Evolutionary conservation across 1,284 basidiomycete genomes (phyloP).

Genomic region (Ganoderma leucocontextum): DNA sequence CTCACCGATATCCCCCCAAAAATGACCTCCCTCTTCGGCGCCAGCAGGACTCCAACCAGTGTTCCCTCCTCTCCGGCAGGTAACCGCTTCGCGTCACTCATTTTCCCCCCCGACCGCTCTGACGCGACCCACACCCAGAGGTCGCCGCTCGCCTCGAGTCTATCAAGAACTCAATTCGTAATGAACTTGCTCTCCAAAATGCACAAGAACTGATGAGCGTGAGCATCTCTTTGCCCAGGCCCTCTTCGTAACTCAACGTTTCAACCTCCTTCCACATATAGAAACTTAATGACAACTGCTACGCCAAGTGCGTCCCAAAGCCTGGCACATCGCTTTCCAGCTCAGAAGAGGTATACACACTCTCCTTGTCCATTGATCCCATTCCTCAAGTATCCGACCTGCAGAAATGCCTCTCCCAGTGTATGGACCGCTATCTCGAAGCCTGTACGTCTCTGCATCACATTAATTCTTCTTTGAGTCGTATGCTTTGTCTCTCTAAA

Average conservation of each 20-base stretch:
- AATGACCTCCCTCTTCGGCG: slow-evolving; percentile 31
- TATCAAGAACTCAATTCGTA: slow-evolving; percentile 73
- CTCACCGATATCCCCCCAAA: background rate
- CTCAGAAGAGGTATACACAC: slow-evolving; percentile 72
- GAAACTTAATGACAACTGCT: slow-evolving; percentile 85
- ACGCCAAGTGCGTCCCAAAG: slow-evolving; percentile 80
- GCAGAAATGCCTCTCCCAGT: slow-evolving; percentile 78
- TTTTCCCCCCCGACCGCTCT: background rate
- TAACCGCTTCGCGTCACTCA: slow-evolving; percentile 29
- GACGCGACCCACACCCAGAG: slow-evolving; percentile 48
- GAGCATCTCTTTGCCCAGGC: slow-evolving; percentile 33
- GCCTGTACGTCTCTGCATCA: slow-evolving; percentile 67
- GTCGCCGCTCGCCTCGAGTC: slow-evolving; percentile 70
- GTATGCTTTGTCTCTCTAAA: background rate
- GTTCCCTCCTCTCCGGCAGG: slow-evolving; percentile 45
- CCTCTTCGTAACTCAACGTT: background rate
- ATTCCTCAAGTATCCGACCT: background rate
- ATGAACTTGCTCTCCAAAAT: slow-evolving; percentile 77
- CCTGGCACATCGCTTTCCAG: slow-evolving; percentile 73
- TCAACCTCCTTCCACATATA: slow-evolving; percentile 38
- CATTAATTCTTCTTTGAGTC: background rate
- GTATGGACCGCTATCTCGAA: slow-evolving; percentile 85
- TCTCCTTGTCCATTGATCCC: background rate
- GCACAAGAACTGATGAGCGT: slow-evolving; percentile 87
- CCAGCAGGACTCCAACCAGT: slow-evolving; percentile 22